Conservation (phyloP, 441 rosid genomes). For the Theobroma grandiflorum region DNA sequence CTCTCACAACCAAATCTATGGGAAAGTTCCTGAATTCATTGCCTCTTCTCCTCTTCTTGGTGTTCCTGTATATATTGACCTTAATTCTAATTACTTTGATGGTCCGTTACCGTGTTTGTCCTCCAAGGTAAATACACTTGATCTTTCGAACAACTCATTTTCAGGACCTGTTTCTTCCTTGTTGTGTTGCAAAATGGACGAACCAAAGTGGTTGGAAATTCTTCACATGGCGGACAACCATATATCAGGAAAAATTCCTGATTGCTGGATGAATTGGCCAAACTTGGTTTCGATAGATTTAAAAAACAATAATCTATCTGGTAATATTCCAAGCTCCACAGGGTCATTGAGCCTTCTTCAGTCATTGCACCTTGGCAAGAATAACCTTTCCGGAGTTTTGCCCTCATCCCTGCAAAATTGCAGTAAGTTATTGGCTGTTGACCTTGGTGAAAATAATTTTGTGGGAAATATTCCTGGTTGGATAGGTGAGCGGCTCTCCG, state of each 20-base stretch:
- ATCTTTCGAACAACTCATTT: slow-evolving; percentile 33
- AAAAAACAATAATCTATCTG: slow-evolving; percentile 1
- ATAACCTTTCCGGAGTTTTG: slow-evolving; percentile 22
- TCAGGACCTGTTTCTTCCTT: slow-evolving; percentile 23
- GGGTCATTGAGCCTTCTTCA: slow-evolving; percentile 9
- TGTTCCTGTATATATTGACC: not conserved
- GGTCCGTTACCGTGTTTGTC: slow-evolving; percentile 10
- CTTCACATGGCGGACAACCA: slow-evolving; percentile 17
- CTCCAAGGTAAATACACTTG: not conserved
- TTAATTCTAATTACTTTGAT: slow-evolving; percentile 17
- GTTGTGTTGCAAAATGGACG: not conserved
- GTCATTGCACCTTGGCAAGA: slow-evolving; percentile 14
- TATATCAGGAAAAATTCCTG: slow-evolving; percentile 27
- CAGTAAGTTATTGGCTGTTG: not conserved
- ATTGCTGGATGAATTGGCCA: slow-evolving; percentile 28
- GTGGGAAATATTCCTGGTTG: slow-evolving; percentile 23
- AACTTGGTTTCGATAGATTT: slow-evolving; percentile 2
- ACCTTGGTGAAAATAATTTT: slow-evolving; percentile 23
- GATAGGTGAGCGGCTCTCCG: slow-evolving; percentile 17
- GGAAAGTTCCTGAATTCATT: not conserved
- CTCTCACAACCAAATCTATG: slow-evolving; percentile 16
- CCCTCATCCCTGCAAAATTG: slow-evolving; percentile 13
- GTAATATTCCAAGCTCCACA: slow-evolving; percentile 23
- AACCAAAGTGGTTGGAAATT: not conserved
- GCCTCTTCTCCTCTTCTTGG: not conserved